Evolutionary conservation across 2,329 filamentous ascomycete species (phyloP), one percentile per base, ranked within the genome.

Genomic region (Aspergillus phoenicis): DNA sequence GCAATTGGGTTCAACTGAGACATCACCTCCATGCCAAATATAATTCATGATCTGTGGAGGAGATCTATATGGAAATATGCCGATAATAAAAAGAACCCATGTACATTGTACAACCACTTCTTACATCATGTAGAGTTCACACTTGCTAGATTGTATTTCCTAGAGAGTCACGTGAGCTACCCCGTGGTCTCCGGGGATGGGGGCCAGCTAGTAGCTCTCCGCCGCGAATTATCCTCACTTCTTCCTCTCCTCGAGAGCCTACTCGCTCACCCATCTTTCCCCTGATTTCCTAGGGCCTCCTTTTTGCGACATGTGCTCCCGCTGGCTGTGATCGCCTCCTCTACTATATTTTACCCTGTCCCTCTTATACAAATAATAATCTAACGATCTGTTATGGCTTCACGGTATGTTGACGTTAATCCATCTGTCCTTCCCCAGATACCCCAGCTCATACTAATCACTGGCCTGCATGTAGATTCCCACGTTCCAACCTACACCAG

Each of bases 401-500:
- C 73, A 73, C 73, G 74, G 74, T 76, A 74, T 64, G 63, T 57
- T 51, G 13, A 30, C 26, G n/a, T 36, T 36, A 36, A 36, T 15
- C 20, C 24, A 36, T 22, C 39, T 22, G 20, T 56, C 26, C 22
- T 33, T n/a, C 11, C 15, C 33, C 38, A 11, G 15, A 36, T 33
- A 24, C 15, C 20, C 11, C 30, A 38, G 28, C n/a, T 11, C 4
- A 22, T 52, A 6, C 38, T 57, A 10, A 57, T 48, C 13, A 38
- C 48, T 22, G 39, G 36, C 8, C 17, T 45, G 38, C 10, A 20
- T 45, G 38, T 51, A 90, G 89, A 81, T 91, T 91, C 76, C 83
- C 86, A 68, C 79, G 83, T 69, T 89, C 87, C 52, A 84, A 84
- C 66, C 85, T 91, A 64, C 89, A 91, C 76, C 89, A 92, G 81